Evolutionary conservation across 2,329 filamentous ascomycete species (phyloP), one percentile per base, ranked within the genome.

Genomic region (Parascedosporium putredinis): DNA sequence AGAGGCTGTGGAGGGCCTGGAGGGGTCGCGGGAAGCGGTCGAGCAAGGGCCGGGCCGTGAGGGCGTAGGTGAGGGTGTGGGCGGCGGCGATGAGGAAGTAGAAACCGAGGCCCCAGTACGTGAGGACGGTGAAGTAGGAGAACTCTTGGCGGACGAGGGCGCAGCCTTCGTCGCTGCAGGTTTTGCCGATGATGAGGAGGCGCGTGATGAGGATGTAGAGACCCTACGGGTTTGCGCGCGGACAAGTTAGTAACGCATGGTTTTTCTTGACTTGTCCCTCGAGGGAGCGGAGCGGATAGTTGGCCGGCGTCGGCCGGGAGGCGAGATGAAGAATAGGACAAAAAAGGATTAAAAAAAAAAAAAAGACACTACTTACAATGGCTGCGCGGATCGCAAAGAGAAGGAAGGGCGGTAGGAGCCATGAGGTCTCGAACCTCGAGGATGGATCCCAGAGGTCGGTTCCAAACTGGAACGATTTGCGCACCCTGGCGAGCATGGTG

Each of bases 61-160:
- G 65, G 10, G 76, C 75, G 67, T 91, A 93, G 45, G 73, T 74
- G 48, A 79, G 67, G 5, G 85, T 88, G 69, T 94, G 87, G 16
- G 79, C 54, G 16, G 83, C 73, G 1, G 84, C 73, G 59, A 83
- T 69, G 51, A 81, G 71, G 62, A 84, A 83, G 72, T 94, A 95
- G 68, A 90, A 91, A 22, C 78, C 81, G 31, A 91, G 67, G 2
- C 86, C 86, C 86, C 86, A 93, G 73, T 84, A 93, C 8, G 84
- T 87, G 52, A 93, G 70, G 59, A 82, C 73, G 24, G 88, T 94
- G 70, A 95, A 94, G 72, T 80, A 94, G 58, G 82, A 87, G 70
- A 94, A 93, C 43, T 74, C 75, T 43, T 71, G 65, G 48, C 71
- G 67, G 23, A 78, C 75, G 1, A 59, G 60, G 29, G 60, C 55